phyloP scores from a whole-genome alignment of 1,139 yeast species.

The Scheffersomyces segobiensis region DNA sequence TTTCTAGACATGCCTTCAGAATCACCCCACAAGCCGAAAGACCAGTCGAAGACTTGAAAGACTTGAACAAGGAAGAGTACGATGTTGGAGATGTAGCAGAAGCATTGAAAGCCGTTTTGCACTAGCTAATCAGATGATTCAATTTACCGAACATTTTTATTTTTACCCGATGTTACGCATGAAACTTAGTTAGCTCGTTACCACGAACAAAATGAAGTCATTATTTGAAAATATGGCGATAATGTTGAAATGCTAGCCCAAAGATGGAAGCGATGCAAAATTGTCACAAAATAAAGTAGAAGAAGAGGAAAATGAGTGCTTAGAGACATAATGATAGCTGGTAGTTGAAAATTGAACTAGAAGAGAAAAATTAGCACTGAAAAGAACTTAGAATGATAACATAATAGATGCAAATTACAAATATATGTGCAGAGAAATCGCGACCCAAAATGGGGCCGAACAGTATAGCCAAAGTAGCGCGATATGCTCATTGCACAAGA shows the following conservation, averaged over 20 bases:
- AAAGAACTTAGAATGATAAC: neutral
- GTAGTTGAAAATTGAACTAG: neutral
- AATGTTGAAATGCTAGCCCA: neutral
- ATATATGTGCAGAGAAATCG: neutral
- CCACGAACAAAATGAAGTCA: neutral
- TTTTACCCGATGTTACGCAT: neutral
- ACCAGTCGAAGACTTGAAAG: slow-evolving; percentile 21
- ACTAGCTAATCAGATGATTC: neutral
- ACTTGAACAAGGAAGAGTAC: slow-evolving; percentile 16
- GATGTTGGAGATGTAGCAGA: slow-evolving; percentile 6
- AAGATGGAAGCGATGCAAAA: neutral
- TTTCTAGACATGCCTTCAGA: slow-evolving; percentile 24
- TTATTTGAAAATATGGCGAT: too few species aligned
- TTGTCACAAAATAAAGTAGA: neutral
- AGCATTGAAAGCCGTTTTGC: slow-evolving; percentile 1
- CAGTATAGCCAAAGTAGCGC: neutral
- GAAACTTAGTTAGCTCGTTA: neutral
- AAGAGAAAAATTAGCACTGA: neutral
- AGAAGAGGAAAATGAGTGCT: neutral
- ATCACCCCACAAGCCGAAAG: slow-evolving; percentile 27
- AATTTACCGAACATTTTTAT: too few species aligned
- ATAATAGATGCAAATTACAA: too few species aligned
- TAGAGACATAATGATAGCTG: neutral
- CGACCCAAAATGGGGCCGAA: too few species aligned
- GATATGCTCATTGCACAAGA: neutral